Base-by-base conservation (phyloP, 805 yeast species). In the Tetrapisispora nanseiensis region DNA sequence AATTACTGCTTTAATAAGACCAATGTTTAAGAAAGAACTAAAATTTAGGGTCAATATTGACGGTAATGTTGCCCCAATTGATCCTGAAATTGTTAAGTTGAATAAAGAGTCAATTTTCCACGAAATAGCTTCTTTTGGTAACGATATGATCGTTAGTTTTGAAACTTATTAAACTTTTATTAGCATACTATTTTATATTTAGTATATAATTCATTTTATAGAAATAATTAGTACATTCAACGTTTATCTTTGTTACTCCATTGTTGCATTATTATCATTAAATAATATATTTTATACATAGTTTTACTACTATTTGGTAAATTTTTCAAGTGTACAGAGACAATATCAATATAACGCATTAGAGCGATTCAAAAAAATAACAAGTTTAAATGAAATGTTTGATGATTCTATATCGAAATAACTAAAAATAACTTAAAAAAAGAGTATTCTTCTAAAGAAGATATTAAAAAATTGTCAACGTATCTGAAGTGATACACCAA, bases 1-100 rank as follows among this genome's bases (percentile, higher is more conserved):
- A 7, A 75, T 90, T 39, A 74, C 89, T 19, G 97, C 97, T 2
- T 64, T 92, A 37, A 80, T 90, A 66, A 77, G 82, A 40, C 95
- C 95, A 2, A 62, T 72, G 4, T 71, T 74, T 30, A 62, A 75
- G 46, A 65, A 69, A 16, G 74, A 75, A 46, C 74, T 76, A 56
- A 83, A 80, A 60, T 87, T 86, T 67, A 79, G 81, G 52, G 95
- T 82, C 19, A 85, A 82, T 48, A 60, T 83, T 46, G 94, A 89
- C 12, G 80, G 76, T 53, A 80, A 86, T 52, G 71, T 80, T 43
- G 71, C 74, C 55, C 94, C 95, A 1, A 60, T 70, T 4, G 73
- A 69, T 27, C 61, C 69, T 5, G 75, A 70, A 42, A 63, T 62
- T 32, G 80, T 84, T 11, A 68, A 67, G 29, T 65, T 86, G 44